These are phyloP conservation scores for Aspergillus amoenus DNA, from an alignment of 2,329 filamentous ascomycete genomes.

Conservation along the genomic window DNA sequence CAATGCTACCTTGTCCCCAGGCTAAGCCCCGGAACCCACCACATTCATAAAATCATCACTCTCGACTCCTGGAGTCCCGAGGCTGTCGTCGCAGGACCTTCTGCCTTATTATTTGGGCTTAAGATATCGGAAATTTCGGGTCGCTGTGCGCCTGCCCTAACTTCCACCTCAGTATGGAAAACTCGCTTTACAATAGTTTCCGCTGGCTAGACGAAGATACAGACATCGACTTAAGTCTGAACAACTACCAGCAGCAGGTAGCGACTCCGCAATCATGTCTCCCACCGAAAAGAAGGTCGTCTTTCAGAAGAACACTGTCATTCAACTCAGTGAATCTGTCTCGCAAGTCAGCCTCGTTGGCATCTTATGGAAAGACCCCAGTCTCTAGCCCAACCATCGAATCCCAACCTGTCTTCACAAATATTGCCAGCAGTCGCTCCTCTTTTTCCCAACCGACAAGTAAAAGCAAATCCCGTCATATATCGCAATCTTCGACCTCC, in stretches of 20 bases:
- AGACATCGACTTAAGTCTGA: slow-evolving; percentile 67
- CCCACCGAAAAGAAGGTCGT: slow-evolving; percentile 47
- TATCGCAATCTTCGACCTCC: slow-evolving; percentile 51
- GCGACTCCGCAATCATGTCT: slow-evolving; percentile 45
- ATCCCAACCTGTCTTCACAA: slow-evolving; percentile 26
- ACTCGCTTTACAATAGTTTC: slow-evolving; percentile 66
- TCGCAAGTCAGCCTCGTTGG: slow-evolving; percentile 37
- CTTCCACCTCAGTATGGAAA: slow-evolving; percentile 43
- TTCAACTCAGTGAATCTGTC: slow-evolving; percentile 65
- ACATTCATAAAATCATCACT: background rate
- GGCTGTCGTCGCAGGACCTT: background rate
- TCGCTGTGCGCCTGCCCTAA: slow-evolving; percentile 20
- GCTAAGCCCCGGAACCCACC: background rate
- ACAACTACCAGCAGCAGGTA: slow-evolving; percentile 68
- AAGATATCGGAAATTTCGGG: background rate
- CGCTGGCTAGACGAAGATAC: slow-evolving; percentile 73
- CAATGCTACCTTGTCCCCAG: background rate
- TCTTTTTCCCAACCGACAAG: slow-evolving; percentile 41
- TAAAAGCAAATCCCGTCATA: slow-evolving; percentile 55
- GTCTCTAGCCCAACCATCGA: slow-evolving; percentile 47
- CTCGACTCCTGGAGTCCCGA: background rate
- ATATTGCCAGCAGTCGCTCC: slow-evolving; percentile 26
- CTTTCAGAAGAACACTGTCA: slow-evolving; percentile 71
- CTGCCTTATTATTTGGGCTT: background rate
- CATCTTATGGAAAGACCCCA: slow-evolving; percentile 42